These are phyloP conservation scores for Cryptosporidium sp. DNA, from an alignment of 169 alveolate genomes.

Conservation along the genomic window DNA sequence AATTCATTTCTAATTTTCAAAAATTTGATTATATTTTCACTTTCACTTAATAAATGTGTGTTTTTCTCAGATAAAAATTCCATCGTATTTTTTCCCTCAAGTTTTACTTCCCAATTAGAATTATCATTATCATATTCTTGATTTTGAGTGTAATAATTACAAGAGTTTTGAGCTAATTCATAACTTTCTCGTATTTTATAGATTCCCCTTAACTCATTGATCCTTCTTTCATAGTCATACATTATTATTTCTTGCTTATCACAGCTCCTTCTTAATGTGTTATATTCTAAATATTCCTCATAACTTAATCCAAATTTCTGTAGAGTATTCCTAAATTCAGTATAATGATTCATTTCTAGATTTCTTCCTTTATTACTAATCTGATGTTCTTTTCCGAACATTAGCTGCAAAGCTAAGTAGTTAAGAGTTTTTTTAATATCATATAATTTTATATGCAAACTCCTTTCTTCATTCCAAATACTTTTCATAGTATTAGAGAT, in stretches of 20 bases:
- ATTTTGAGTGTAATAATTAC: neutral
- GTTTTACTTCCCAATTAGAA: neutral
- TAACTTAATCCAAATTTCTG: neutral
- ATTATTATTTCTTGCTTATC: neutral
- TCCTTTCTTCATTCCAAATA: neutral
- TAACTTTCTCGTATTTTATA: neutral
- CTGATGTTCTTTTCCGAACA: too few relatives aligned
- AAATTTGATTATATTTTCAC: neutral
- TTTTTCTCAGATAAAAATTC: neutral
- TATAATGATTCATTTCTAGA: neutral
- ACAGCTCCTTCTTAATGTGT: neutral
- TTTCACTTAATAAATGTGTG: neutral
- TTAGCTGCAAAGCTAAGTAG: neutral
- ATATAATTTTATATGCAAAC: too few relatives aligned
- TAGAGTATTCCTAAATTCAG: neutral
- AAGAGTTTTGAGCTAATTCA: neutral
- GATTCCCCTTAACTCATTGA: neutral
- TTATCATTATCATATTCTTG: neutral
- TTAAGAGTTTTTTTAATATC: neutral
- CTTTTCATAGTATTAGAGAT: too few relatives aligned
- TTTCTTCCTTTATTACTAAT: too few relatives aligned
- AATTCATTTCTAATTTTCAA: slow-evolving; percentile 2
- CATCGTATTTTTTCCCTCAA: neutral
- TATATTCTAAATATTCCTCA: slow-evolving; percentile 11
- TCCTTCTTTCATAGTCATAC: neutral